Percentiles rank a stretch among this genome's conserved stretches.
Evolutionary conservation across 495 filamentous ascomycete species (phyloP).

Genomic region (Aspergillus sparsus): DNA sequence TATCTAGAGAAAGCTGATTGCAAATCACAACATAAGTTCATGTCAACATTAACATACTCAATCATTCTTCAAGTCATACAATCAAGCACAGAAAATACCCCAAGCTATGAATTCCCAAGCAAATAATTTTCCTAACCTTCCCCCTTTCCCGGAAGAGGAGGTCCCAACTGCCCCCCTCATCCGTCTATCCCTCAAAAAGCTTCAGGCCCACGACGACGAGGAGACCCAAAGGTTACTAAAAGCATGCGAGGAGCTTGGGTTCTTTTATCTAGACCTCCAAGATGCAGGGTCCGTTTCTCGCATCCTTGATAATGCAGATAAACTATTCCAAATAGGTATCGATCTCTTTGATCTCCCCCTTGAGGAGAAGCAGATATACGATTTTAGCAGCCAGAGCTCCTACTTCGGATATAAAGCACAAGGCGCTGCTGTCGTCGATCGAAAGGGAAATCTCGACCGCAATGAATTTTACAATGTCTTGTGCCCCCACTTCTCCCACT

Average conservation of each 20-base stretch:
- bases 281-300: slow-evolving; percentile 38
- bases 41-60: too few species aligned
- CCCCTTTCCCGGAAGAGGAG: slow-evolving; percentile 54
- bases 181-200: slow-evolving; percentile 52
- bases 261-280: slow-evolving; percentile 62
- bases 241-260: slow-evolving; percentile 57
- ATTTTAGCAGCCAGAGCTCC: slow-evolving; percentile 41
- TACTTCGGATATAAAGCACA: slow-evolving; percentile 61
- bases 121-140: slow-evolving; percentile 35
- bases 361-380: slow-evolving; percentile 56
- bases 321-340: slow-evolving; percentile 48
- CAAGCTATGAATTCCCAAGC: neutral
- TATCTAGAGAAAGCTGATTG: neutral
- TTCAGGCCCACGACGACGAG: slow-evolving; percentile 39
- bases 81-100: neutral
- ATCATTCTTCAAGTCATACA: neutral
- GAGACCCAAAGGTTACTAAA: slow-evolving; percentile 50
- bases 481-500: neutral
- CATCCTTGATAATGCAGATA: slow-evolving; percentile 46
- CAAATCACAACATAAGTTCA: too few species aligned
- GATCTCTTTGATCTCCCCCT: slow-evolving; percentile 50
- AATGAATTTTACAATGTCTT: slow-evolving; percentile 66
- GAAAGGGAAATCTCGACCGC: slow-evolving; percentile 53
- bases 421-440: slow-evolving; percentile 52
- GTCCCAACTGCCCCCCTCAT: slow-evolving; percentile 58